phyloP scores from a whole-genome alignment of 2,329 filamentous ascomycete genomes.

The Scedosporium boydii region DNA sequence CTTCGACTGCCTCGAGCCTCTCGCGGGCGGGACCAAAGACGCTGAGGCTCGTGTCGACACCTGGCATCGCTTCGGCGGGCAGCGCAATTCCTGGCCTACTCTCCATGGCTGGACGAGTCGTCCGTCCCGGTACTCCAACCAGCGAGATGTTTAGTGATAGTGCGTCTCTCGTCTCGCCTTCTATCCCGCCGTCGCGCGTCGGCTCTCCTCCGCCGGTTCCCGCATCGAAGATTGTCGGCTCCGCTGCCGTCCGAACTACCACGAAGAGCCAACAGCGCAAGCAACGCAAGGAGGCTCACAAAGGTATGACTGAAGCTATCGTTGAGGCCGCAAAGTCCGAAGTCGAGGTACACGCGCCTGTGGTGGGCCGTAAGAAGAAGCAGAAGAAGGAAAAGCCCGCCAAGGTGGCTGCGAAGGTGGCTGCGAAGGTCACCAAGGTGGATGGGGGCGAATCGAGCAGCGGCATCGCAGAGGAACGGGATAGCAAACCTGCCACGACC shows the following conservation, averaged over 20 bases:
- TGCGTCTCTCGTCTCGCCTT: slow-evolving; percentile 63
- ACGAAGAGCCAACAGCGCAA: slow-evolving; percentile 76
- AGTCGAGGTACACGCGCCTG: slow-evolving; percentile 55
- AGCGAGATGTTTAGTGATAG: slow-evolving; percentile 72
- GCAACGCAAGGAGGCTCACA: slow-evolving; percentile 58
- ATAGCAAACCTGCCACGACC: slow-evolving; percentile 34
- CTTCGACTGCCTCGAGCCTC: slow-evolving; percentile 11
- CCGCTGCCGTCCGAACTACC: slow-evolving; percentile 56
- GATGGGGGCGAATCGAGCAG: not conserved
- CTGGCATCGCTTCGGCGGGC: slow-evolving; percentile 15
- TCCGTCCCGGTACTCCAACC: slow-evolving; percentile 61
- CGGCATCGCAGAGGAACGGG: not conserved
- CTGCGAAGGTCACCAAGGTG: slow-evolving; percentile 7
- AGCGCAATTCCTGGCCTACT: not conserved
- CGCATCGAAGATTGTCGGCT: slow-evolving; percentile 45
- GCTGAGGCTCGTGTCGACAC: slow-evolving; percentile 58
- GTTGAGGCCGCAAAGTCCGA: slow-evolving; percentile 41
- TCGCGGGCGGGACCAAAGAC: slow-evolving; percentile 42
- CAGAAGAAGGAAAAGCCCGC: slow-evolving; percentile 61
- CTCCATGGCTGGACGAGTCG: slow-evolving; percentile 13
- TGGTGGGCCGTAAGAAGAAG: slow-evolving; percentile 76
- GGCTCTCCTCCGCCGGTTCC: slow-evolving; percentile 54
- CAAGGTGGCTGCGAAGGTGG: slow-evolving; percentile 10
- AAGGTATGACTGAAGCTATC: slow-evolving; percentile 50
- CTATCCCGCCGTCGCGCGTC: slow-evolving; percentile 57